A percentile compares a stretch with the other conserved stretches of the same genome.
phyloP scores from a whole-genome alignment of 1,284 basidiomycete species.

The Anthracocystis walkeri region DNA sequence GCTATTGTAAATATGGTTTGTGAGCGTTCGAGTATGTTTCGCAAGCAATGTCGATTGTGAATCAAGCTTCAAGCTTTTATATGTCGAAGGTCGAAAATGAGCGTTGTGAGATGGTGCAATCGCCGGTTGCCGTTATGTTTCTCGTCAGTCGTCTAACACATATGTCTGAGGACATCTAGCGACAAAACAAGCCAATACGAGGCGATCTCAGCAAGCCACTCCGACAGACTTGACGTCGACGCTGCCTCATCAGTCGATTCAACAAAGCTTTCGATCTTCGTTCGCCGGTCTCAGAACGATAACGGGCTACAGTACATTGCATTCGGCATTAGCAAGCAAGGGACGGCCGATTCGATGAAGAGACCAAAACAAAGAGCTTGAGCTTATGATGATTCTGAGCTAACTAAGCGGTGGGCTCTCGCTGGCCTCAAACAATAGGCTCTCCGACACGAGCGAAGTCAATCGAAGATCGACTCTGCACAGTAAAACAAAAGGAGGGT shows the following conservation, averaged over 20 bases:
- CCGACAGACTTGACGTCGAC: background rate
- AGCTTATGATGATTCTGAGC: background rate
- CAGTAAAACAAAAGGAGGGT: too few species aligned
- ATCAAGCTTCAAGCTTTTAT: background rate
- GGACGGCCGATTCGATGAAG: background rate
- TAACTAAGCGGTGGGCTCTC: background rate
- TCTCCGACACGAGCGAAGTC: background rate
- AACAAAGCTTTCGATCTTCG: too few species aligned
- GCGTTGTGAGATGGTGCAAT: background rate
- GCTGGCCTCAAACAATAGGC: background rate
- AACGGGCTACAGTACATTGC: too few species aligned
- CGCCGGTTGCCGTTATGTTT: background rate
- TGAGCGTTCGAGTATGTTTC: background rate
- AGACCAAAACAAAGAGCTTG: background rate
- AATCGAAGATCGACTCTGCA: too few species aligned
- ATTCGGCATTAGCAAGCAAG: slow-evolving; percentile 1
- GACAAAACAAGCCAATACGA: background rate
- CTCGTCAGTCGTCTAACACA: background rate
- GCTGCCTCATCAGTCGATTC: too few species aligned
- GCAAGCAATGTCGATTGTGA: background rate
- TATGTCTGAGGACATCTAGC: background rate
- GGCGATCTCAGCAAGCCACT: background rate
- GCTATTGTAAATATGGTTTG: too few species aligned
- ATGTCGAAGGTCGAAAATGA: background rate
- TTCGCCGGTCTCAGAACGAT: too few species aligned